Evolutionary conservation across 2,329 filamentous ascomycete species (phyloP), one percentile per base, ranked within the genome.

Genomic region (Chaetoscypha palmicola): DNA sequence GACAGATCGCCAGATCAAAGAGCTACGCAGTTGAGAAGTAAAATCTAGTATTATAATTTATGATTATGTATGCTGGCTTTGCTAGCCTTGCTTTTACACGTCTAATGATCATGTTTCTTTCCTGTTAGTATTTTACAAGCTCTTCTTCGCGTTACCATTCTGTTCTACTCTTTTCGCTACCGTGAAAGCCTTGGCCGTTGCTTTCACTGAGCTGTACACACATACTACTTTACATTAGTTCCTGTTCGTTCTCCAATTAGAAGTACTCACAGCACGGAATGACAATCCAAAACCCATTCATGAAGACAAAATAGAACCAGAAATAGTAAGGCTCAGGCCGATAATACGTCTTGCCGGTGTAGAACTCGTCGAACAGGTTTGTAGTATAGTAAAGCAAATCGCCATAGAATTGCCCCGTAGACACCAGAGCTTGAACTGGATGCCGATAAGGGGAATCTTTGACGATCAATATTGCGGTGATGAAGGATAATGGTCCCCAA

Each of bases 321-420:
- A 74, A 79, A 53, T 83, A 83, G 22, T 75, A 58, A 17, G 67
- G 63, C 61, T 82, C 79, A 1, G 78, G 78, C 19, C 79, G 69
- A 52, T 73, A 77, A 55, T 77, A 74, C 16, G 65, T 65, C 17
- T 67, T 61, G 2, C 70, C 73, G 11, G 61, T 63, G 47, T 68
- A 62, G 24, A 62, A 63, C 45, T 67, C 60, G 47, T 77, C 74
- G 38, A 67, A 65, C 43, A 70, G 64, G 57, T 72, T 76, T 12
- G 79, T 83, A 2, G 71, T 63, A 57, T 77, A 81, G 64, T 83
- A 83, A 30, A 83, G 64, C 1, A 71, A 62, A 16, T 79, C 73
- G 44, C 77, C 74, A 62, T 79, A 54, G 23, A 49, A 39, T 16
- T 59, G 55, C 7, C 53, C 58, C 2, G 53, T 52, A 5, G 43